Percentiles rank a stretch among this genome's conserved stretches.
Conservation (phyloP, 257 asterid species). For the Cruciata laevipes region DNA sequence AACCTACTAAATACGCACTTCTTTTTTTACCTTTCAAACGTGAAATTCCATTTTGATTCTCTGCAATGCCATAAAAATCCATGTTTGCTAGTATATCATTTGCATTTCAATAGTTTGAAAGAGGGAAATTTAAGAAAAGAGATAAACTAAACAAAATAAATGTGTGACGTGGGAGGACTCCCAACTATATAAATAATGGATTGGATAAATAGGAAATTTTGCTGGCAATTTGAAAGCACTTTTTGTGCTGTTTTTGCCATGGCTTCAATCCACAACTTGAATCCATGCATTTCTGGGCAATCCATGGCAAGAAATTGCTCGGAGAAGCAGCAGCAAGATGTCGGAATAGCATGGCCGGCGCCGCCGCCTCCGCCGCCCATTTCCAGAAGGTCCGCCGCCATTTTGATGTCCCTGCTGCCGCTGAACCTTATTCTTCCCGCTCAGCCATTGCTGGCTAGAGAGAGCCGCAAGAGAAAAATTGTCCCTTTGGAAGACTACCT, state of each 20-base stretch:
- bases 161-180: conserved; percentile 7
- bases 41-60: neutral
- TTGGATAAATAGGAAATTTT: conserved; percentile 8
- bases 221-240: neutral
- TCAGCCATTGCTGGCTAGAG: conserved; percentile 67
- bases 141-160: neutral
- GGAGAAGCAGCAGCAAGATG: conserved; percentile 6
- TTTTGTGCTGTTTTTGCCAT: conserved; percentile 18
- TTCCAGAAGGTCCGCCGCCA: conserved; percentile 68
- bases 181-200: neutral
- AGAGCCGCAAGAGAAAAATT: conserved; percentile 67
- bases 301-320: conserved; percentile 6
- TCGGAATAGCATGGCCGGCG: conserved; percentile 22
- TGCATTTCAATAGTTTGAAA: neutral
- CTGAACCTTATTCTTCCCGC: conserved; percentile 37
- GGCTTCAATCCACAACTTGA: conserved; percentile 42
- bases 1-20: neutral
- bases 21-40: neutral
- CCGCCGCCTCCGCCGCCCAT: conserved; percentile 21
- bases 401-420: conserved; percentile 57
- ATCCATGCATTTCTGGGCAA: conserved; percentile 10
- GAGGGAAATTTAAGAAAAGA: neutral
- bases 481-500: conserved; percentile 73
- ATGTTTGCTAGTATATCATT: too few relatives aligned
- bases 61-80: neutral